Conservation (phyloP, 306 rosid genomes). For the Betula pendula region DNA sequence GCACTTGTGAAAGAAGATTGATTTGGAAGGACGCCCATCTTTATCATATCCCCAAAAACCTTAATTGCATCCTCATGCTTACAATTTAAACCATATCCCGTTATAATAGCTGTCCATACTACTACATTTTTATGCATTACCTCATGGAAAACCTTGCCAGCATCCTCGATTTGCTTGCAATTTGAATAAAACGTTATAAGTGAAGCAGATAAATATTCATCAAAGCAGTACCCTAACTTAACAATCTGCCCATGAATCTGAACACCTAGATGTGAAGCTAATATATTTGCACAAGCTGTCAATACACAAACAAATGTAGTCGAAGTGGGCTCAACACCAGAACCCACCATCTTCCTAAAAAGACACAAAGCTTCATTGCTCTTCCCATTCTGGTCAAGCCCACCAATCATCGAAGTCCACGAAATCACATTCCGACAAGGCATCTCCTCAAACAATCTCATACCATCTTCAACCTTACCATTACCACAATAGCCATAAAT, state of each 20-base stretch:
- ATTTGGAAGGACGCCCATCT: conserved; percentile 49
- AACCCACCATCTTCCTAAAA: conserved; percentile 53
- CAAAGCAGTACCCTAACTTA: conserved; percentile 53
- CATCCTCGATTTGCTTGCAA: conserved; percentile 56
- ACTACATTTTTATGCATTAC: conserved; percentile 56
- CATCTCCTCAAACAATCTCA: conserved; percentile 57
- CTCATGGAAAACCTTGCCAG: conserved; percentile 46
- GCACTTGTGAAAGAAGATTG: conserved; percentile 86
- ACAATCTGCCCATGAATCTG: conserved; percentile 59
- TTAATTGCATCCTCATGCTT: conserved; percentile 50
- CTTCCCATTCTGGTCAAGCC: conserved; percentile 70
- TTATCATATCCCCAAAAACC: conserved; percentile 64
- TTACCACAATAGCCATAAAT: conserved; percentile 63
- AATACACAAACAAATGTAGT: conserved; percentile 62
- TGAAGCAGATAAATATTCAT: conserved; percentile 63
- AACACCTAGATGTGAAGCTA: conserved; percentile 44
- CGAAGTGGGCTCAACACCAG: conserved; percentile 44
- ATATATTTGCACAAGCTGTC: conserved; percentile 59
- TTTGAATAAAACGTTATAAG: conserved; percentile 69
- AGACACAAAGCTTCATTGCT: conserved; percentile 57
- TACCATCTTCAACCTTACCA: conserved; percentile 64
- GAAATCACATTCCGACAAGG: conserved; percentile 63
- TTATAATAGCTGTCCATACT: conserved; percentile 81
- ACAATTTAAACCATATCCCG: conserved; percentile 64
- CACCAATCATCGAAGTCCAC: conserved; percentile 74